phyloP scores from a whole-genome alignment of 129 eudicot species.

The Rutidosis leptorrhynchoides region DNA sequence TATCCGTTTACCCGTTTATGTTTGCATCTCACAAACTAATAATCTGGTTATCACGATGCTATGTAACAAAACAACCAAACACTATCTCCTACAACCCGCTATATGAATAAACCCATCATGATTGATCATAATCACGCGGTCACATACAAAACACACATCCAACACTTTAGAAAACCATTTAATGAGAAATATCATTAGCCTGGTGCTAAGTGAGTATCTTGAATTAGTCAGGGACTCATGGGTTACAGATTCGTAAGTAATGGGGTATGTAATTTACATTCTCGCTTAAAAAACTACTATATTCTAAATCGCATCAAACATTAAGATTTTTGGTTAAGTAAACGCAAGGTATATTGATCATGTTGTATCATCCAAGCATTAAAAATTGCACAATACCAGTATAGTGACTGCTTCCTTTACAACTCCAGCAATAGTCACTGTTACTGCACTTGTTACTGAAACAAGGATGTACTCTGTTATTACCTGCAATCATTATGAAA shows the following conservation, averaged over 20 bases:
- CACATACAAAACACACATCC: too few relatives aligned
- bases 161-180: too few relatives aligned
- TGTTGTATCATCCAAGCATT: neutral
- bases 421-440: conserved; percentile 94
- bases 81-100: too few relatives aligned
- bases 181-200: too few relatives aligned
- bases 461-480: conserved; percentile 87
- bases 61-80: too few relatives aligned
- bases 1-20: too few relatives aligned
- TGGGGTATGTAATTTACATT: neutral
- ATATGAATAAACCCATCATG: too few relatives aligned
- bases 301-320: neutral
- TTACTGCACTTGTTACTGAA: conserved; percentile 94
- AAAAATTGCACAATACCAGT: conserved; percentile 45
- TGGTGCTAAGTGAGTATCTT: neutral
- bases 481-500: conserved; percentile 50
- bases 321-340: neutral
- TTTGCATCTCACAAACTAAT: too few relatives aligned
- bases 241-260: neutral
- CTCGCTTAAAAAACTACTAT: neutral
- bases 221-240: neutral
- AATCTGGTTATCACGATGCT: too few relatives aligned
- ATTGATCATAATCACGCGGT: too few relatives aligned
- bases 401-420: conserved; percentile 98
- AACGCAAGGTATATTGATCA: neutral